Conservation (phyloP, 257 asterid genomes). For the Verbascum thapsus region DNA sequence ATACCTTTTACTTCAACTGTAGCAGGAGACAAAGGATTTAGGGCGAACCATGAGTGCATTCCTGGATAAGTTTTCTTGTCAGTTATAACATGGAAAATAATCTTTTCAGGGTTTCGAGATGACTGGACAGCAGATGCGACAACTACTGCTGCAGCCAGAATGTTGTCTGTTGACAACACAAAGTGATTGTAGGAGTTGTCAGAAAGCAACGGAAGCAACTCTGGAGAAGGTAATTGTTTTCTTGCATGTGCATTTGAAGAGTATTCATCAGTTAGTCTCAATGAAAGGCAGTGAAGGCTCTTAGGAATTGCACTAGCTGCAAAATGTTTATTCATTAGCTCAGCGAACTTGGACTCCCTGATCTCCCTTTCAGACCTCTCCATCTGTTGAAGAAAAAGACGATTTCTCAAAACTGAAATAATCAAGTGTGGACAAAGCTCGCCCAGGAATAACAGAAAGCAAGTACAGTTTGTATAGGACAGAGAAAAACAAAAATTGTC, state of each 20-base stretch:
- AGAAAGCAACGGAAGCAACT: constrained; percentile 82
- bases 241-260: constrained; percentile 98
- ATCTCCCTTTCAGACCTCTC: constrained; percentile 73
- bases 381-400: constrained; percentile 45
- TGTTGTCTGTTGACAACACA: constrained; percentile 91
- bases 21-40: constrained; percentile 82
- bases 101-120: constrained; percentile 70
- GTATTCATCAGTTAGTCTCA: constrained; percentile 92
- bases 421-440: constrained; percentile 24
- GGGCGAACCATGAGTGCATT: constrained; percentile 99
- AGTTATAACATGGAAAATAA: constrained; percentile 94
- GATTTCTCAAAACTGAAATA: constrained; percentile 18
- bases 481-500: constrained; percentile 7
- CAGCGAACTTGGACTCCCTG: constrained; percentile 78
- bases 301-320: constrained; percentile 97
- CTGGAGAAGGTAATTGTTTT: constrained; percentile 91
- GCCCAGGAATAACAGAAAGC: neutral
- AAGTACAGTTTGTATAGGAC: neutral
- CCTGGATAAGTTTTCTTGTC: constrained; percentile 98
- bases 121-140: constrained; percentile 85
- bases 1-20: constrained; percentile 90
- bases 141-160: constrained; percentile 96
- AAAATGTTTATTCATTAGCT: constrained; percentile 83
- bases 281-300: constrained; percentile 85
- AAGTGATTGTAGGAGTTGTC: constrained; percentile 83